These are phyloP conservation scores for Dioscorea zingiberensis DNA, from an alignment of 106 monocot species.

Conservation along the genomic window DNA sequence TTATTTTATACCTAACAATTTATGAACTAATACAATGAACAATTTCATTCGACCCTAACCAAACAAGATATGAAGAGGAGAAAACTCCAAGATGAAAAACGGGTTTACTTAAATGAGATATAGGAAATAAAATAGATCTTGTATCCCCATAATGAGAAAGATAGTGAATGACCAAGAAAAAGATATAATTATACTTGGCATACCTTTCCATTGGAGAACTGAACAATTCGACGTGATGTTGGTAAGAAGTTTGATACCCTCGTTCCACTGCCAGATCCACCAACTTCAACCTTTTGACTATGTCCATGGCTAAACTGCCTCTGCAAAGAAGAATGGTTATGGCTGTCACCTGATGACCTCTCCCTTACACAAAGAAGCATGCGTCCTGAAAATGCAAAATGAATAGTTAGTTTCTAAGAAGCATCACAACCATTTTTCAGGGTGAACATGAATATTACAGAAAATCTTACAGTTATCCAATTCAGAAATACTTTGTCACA, in stretches of 20 bases:
- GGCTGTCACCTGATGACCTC: constrained; percentile 66
- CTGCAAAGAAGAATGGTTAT: constrained; percentile 74
- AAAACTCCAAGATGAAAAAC: too few species aligned
- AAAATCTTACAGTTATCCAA: not conserved
- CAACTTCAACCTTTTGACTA: constrained; percentile 61
- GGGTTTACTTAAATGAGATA: too few species aligned
- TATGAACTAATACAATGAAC: too few species aligned
- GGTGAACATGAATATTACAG: not conserved
- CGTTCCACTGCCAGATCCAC: constrained; percentile 60
- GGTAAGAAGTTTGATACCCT: constrained; percentile 93
- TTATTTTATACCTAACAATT: too few species aligned
- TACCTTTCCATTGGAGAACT: constrained; percentile 96
- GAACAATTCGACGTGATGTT: constrained; percentile 94
- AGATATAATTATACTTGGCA: not conserved
- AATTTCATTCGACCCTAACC: too few species aligned
- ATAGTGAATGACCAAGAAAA: too few species aligned
- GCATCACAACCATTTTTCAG: not conserved
- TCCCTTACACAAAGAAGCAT: constrained; percentile 95
- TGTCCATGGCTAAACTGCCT: constrained; percentile 97
- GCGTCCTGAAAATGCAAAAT: constrained; percentile 50
- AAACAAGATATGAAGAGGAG: too few species aligned
- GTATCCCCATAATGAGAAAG: too few species aligned
- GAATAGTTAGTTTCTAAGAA: not conserved
- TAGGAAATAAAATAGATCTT: too few species aligned
- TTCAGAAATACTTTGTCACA: not conserved